Evolutionary conservation across 345 rosid species (phyloP).

Genomic region (Citrus hindsii): DNA sequence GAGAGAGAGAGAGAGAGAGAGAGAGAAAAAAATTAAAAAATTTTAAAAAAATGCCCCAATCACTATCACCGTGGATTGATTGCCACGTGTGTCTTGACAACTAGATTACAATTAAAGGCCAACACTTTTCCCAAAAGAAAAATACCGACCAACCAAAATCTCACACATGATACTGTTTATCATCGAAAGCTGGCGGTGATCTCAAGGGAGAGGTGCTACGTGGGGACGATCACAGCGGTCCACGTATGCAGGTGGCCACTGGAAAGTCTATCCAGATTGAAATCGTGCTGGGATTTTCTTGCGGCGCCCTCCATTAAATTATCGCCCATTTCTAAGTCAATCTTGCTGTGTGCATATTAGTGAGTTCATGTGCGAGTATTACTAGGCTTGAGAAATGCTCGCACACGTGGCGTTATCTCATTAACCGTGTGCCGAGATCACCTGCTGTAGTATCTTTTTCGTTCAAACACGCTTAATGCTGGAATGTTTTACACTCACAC

Average conservation of each 20-base stretch:
- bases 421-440: too few species aligned
- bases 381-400: background rate
- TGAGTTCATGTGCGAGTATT: background rate
- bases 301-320: conserved; percentile 20
- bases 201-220: background rate
- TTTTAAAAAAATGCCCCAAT: background rate
- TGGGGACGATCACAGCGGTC: background rate
- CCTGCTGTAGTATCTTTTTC: background rate
- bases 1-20: too few species aligned
- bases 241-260: background rate
- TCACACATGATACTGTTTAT: background rate
- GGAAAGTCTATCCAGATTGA: background rate
- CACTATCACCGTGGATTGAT: background rate
- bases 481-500: background rate
- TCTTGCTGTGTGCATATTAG: background rate
- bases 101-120: background rate
- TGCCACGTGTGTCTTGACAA: conserved; percentile 7
- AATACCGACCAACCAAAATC: background rate
- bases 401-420: background rate
- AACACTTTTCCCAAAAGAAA: background rate
- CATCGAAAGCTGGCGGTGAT: background rate
- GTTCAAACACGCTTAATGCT: background rate
- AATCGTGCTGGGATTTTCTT: conserved; percentile 19
- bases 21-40: too few species aligned
- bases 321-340: background rate